Evolutionary conservation across 148 eudicot species (phyloP).

Genomic region (Spergularia bocconei): DNA sequence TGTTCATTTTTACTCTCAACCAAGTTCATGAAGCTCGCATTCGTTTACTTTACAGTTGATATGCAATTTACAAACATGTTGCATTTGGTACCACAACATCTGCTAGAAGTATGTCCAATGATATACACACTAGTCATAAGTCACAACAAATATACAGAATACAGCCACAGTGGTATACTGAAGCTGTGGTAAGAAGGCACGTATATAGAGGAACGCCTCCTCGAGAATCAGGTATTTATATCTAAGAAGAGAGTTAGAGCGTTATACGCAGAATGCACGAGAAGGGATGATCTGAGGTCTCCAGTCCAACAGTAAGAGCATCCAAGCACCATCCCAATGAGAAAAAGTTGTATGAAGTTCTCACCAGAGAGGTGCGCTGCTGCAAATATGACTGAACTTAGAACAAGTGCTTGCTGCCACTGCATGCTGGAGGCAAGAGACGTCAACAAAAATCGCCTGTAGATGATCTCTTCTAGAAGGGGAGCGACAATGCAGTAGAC

Average conservation of each 20-base stretch:
- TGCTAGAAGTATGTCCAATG: too few species aligned
- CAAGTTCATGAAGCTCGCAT: too few species aligned
- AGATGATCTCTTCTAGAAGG: conserved; percentile 73
- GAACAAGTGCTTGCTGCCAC: conserved; percentile 63
- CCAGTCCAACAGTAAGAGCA: conserved; percentile 90
- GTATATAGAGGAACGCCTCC: too few species aligned
- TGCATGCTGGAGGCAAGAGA: conserved; percentile 57
- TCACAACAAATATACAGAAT: too few species aligned
- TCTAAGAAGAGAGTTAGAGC: conserved; percentile 51
- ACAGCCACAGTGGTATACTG: too few species aligned
- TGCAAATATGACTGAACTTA: conserved; percentile 73
- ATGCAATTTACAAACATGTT: too few species aligned
- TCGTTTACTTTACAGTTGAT: too few species aligned
- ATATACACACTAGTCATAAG: too few species aligned
- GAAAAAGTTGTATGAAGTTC: conserved; percentile 58
- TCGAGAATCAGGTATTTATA: conserved; percentile 29
- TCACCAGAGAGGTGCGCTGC: conserved; percentile 75
- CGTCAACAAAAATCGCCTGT: conserved; percentile 66
- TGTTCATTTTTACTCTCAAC: too few species aligned
- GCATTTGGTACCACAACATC: too few species aligned
- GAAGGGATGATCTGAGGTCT: conserved; percentile 53
- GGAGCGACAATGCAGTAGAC: conserved; percentile 73
- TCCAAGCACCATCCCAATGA: conserved; percentile 67
- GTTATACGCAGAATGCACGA: conserved; percentile 78
- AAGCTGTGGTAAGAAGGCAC: too few species aligned